Base-by-base conservation (phyloP, 228 moss, liverwort and hornwort genomes). In the Sphagnum fallax region DNA sequence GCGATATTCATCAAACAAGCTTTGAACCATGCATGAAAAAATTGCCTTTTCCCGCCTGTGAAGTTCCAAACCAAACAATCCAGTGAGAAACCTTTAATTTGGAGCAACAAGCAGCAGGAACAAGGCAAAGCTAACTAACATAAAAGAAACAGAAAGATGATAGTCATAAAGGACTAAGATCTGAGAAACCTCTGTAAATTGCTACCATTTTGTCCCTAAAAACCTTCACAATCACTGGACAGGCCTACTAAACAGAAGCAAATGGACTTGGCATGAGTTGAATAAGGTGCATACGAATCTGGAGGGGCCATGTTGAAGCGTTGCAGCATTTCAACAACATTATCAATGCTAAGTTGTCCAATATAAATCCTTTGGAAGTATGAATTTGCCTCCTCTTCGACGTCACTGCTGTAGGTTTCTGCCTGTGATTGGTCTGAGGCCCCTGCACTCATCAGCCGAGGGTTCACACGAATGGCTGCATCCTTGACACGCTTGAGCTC, bases 361-460 rank as follows among this genome's bases (percentile, higher is more conserved):
- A 89, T 76, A 74, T 95, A 95, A 12, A 95, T 95, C 66, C 81
- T 92, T 61, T 92, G 92, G 75, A 95, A 95, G 60, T 95, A 92
- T 48, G 95, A 95, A 77, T 95, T 95, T 32, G 95, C 95, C 79
- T 92, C 92, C 72, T 92, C 95, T 65, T 95, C 95, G 71, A 95
- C 92, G 68, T 92, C 92, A 73, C 85, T 80, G 60, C 87, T 88
- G 63, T 82, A 86, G 51, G 84, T 75, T 77, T 95, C 95, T 69
- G 87, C 72, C 52, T 81, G 72, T 48, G 85, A 72, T 72, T 90
- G 94, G 70, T 95, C 95, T 75, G 89, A 75, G 47, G 83, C 70
- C 60, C 82, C 78, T 47, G 81, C 78, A 78, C 87, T 90, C 72
- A 88, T 80, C 66, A 95, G 83, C 63, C 92, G 81, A 32, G 92